These are phyloP conservation scores for Geotrichum phurueaensis DNA, from an alignment of 1,139 yeast species.

Conservation along the genomic window DNA sequence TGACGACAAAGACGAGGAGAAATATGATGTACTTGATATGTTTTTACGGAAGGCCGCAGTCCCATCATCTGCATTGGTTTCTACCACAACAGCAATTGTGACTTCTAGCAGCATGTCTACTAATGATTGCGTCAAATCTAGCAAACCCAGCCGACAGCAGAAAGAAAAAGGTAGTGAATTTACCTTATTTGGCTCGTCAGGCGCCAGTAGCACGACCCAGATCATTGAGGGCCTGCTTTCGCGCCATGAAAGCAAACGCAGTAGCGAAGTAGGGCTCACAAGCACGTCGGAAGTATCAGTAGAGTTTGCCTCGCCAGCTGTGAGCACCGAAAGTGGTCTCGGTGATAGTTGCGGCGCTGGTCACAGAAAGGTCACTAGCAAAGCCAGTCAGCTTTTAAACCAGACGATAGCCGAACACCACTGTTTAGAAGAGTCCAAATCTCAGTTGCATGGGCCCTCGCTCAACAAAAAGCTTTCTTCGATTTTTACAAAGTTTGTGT, in stretches of 20 bases:
- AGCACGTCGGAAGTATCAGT: constrained; percentile 2
- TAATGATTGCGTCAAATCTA: not conserved
- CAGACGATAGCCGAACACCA: not conserved
- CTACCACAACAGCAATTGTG: not conserved
- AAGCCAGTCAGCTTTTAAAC: not conserved
- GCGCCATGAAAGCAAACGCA: constrained; percentile 5
- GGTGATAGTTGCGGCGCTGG: not conserved
- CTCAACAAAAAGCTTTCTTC: constrained; percentile 5
- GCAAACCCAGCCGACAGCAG: not conserved
- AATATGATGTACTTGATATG: not conserved
- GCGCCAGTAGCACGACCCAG: not conserved
- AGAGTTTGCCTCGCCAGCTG: not conserved
- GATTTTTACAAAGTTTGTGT: not conserved
- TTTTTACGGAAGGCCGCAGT: not conserved
- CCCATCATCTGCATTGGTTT: not conserved
- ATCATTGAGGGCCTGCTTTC: not conserved
- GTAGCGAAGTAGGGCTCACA: not conserved
- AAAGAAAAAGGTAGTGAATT: not conserved
- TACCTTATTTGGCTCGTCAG: not conserved
- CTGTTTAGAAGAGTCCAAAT: not conserved
- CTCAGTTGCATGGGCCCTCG: not conserved
- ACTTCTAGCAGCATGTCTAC: not conserved
- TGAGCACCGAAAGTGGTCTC: not conserved
- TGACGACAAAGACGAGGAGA: not conserved
- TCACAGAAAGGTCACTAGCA: not conserved